Percentiles rank a stretch among this genome's conserved stretches.
Evolutionary conservation across 202 grass and related monocot genomes (phyloP).

Genomic region (Cymbopogon flexuosus): DNA sequence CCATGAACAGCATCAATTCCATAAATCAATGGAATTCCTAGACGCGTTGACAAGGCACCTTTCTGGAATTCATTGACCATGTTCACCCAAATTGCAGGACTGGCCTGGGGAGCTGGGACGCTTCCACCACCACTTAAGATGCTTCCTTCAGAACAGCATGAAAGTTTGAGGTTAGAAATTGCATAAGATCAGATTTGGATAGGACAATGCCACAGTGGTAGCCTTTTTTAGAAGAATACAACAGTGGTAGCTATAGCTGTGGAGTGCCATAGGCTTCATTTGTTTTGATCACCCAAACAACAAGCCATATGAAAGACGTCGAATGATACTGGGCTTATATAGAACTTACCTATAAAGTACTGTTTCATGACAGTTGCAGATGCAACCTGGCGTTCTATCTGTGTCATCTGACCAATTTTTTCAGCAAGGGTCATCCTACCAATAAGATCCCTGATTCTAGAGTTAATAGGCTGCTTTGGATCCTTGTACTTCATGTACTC

Average conservation of each 20-base stretch:
- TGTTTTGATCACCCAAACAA: neutral
- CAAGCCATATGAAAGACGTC: neutral
- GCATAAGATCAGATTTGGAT: constrained; percentile 13
- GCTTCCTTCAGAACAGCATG: constrained; percentile 49
- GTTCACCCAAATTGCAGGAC: constrained; percentile 72
- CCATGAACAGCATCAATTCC: constrained; percentile 99
- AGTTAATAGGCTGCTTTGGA: constrained; percentile 63
- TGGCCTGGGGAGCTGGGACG: constrained; percentile 79
- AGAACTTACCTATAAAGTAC: constrained; percentile 76
- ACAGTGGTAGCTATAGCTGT: neutral
- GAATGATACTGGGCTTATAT: neutral
- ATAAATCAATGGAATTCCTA: constrained; percentile 95
- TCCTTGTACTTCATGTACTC: constrained; percentile 88
- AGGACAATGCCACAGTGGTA: neutral
- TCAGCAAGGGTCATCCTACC: constrained; percentile 90
- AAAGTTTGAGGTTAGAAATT: constrained; percentile 16
- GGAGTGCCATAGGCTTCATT: neutral
- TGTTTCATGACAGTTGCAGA: constrained; percentile 80
- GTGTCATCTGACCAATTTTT: constrained; percentile 94
- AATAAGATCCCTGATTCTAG: constrained; percentile 74
- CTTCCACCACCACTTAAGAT: constrained; percentile 96
- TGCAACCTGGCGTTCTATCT: constrained; percentile 80
- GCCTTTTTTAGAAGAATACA: neutral
- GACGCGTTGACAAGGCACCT: constrained; percentile 75
- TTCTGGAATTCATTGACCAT: constrained; percentile 98